These are phyloP conservation scores for Lentinula detonsa DNA, from an alignment of 768 basidiomycete genomes.

Conservation along the genomic window DNA sequence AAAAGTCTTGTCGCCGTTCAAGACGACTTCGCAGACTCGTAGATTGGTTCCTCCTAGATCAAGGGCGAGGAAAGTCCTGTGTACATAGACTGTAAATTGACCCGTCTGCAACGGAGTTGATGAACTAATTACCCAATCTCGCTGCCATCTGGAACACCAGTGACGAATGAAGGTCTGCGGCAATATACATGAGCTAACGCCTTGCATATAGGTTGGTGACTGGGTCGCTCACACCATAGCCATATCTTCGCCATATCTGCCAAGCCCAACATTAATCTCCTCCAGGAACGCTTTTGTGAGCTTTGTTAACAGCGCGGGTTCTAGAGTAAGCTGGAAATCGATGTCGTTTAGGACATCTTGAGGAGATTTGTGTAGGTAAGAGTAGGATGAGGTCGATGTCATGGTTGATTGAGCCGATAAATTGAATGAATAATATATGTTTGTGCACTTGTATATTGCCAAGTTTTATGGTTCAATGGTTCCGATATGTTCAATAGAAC, in stretches of 20 bases:
- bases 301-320: constrained; percentile 50
- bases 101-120: background rate
- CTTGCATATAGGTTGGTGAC: constrained; percentile 9
- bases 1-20: constrained; percentile 90
- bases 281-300: constrained; percentile 77
- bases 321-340: constrained; percentile 67
- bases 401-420: constrained; percentile 4
- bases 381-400: constrained; percentile 37
- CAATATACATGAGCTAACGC: background rate
- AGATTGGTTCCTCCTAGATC: constrained; percentile 98
- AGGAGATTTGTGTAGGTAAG: constrained; percentile 32
- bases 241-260: constrained; percentile 71
- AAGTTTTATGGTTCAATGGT: too few relatives aligned
- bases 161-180: constrained; percentile 85
- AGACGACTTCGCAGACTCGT: constrained; percentile 89
- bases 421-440: background rate
- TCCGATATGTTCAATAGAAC: too few relatives aligned
- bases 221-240: constrained; percentile 78
- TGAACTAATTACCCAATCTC: constrained; percentile 76
- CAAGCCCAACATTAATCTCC: constrained; percentile 74
- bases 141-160: constrained; percentile 89
- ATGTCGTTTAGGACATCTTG: constrained; percentile 57
- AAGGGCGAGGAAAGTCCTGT: constrained; percentile 84
- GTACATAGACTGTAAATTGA: background rate
- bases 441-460: background rate